Percentiles rank a stretch among this genome's conserved stretches.
Conservation (phyloP, 805 yeast genomes). For the Candida sithepensis region DNA sequence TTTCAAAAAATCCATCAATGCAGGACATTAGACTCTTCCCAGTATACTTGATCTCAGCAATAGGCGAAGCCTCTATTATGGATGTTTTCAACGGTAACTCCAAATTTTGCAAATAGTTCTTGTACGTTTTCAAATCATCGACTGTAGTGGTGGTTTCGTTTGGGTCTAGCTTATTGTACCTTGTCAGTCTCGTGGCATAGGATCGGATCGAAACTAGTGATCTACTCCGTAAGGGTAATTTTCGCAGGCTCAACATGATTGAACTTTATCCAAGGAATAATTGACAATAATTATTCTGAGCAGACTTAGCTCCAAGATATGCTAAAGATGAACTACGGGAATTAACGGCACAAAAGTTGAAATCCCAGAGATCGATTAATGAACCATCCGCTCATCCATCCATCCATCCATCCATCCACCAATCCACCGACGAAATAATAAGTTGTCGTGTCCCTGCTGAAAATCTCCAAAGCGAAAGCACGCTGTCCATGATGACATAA, state of each 20-base stretch:
- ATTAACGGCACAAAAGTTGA: not conserved
- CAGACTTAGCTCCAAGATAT: too few species aligned
- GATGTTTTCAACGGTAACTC: not conserved
- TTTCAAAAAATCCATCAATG: conserved; percentile 2
- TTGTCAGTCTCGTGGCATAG: not conserved
- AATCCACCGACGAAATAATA: too few species aligned
- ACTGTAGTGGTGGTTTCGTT: conserved; percentile 4
- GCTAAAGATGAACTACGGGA: too few species aligned
- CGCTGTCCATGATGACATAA: too few species aligned
- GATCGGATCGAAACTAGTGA: not conserved
- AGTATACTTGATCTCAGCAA: conserved; percentile 8
- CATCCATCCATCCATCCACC: too few species aligned
- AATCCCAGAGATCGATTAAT: too few species aligned
- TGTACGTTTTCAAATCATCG: conserved; percentile 11
- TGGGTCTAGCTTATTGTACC: not conserved
- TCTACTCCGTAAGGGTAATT: not conserved
- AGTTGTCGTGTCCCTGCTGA: too few species aligned
- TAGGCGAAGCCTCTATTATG: not conserved
- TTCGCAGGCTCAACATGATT: not conserved
- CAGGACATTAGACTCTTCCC: conserved; percentile 8
- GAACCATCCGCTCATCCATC: too few species aligned
- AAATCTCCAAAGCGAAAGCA: too few species aligned
- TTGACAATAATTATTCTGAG: too few species aligned
- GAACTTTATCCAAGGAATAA: too few species aligned
- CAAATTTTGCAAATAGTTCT: conserved; percentile 6